Conservation (phyloP, 2,329 filamentous ascomycete genomes). For the Lecanoromycetidae sp. region DNA sequence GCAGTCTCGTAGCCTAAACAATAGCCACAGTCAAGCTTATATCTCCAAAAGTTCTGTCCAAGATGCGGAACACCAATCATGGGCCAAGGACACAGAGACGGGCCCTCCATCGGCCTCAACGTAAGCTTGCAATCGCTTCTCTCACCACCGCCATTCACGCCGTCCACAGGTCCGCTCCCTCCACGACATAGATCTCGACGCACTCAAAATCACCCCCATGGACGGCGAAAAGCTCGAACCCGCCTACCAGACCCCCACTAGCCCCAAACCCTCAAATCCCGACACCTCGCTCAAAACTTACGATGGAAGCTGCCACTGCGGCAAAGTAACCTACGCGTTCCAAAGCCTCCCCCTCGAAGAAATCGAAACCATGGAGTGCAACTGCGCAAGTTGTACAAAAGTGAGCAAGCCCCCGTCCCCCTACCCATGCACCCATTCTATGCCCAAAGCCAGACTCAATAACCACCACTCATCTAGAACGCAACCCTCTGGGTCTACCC, state of each 20-base stretch:
- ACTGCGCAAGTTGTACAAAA: constrained; percentile 1
- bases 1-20: neutral
- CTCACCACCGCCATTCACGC: neutral
- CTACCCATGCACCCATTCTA: no score
- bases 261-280: neutral
- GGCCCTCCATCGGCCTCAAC: neutral
- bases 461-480: neutral
- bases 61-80: neutral
- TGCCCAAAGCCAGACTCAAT: neutral
- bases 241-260: neutral
- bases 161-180: neutral
- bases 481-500: constrained; percentile 4
- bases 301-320: constrained; percentile 3
- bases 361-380: neutral
- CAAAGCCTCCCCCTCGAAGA: constrained; percentile 3
- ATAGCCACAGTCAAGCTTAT: no score
- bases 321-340: neutral
- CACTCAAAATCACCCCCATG: neutral
- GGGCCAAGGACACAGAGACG: neutral
- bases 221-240: neutral
- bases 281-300: neutral
- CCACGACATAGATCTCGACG: neutral
- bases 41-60: constrained; percentile 6
- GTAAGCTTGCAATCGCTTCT: neutral
- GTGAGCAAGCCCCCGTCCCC: neutral